Base-by-base conservation (phyloP, 352 stramenopile genomes). In the Pythium grandisporangium region DNA sequence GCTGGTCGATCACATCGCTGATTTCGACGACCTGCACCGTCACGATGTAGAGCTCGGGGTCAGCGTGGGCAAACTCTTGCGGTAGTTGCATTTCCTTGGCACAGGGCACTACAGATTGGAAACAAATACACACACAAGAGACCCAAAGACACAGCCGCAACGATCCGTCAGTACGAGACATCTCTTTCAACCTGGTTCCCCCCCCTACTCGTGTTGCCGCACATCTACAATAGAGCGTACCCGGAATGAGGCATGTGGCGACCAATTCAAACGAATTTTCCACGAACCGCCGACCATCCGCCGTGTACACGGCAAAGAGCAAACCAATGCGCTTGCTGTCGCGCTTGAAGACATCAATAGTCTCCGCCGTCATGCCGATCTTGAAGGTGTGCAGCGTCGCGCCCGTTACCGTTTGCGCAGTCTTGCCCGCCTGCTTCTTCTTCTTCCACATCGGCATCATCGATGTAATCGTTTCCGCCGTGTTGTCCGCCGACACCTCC, bases 21-120 rank as follows among this genome's bases (percentile, higher is more conserved):
- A 84, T 72, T 36, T 79, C 66, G 26, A 86, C 63, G 32, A 85
- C 61, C 36, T 89, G 76, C 46, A 86, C 78, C 4, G 57, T 47
- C 35, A 75, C n/a, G 12, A 84, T 38, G 37, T 48, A 65, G n/a
- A 85, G 61, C 37, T 75, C 62, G 13, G 70, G 55, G 5, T 47
- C 41, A 6, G 60, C 41, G 8, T 54, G 57, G 16, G 81, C 43
- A 23, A 81, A 76, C 50, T 68, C 37, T 22, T 53, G 47, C 2
- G 68, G 60, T 35, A 89, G 52, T n/a, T 29, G 38, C 19, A 81
- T 48, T 8, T 82, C 62, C 51, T 86, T 85, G n/a, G 48, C 51
- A 32, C 66, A 83, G 6, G 71, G 74, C 20, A 83, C 70, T 71
- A 2, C 5, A 50, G n/a, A 29, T n/a, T n/a, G n/a, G n/a, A n/a